Conservation (phyloP, 2,329 filamentous ascomycete genomes). For the Emmonsiellopsis sp. region DNA sequence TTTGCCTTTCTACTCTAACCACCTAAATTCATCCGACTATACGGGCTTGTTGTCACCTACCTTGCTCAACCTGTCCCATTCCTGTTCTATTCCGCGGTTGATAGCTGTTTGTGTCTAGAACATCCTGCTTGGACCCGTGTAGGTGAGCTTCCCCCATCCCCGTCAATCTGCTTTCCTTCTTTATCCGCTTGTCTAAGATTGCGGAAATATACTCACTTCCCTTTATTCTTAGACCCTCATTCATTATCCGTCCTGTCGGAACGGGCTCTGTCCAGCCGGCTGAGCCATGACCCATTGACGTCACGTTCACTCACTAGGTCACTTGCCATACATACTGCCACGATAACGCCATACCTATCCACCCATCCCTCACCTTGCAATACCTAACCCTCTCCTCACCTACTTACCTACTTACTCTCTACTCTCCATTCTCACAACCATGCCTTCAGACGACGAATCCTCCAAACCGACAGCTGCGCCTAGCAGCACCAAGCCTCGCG, state of each 20-base stretch:
- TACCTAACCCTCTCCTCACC: neutral
- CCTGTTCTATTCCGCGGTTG: neutral
- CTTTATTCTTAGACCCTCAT: neutral
- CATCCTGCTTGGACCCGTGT: neutral
- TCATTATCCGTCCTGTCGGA: neutral
- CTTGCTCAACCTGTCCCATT: neutral
- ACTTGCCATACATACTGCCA: neutral
- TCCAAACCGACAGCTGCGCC: neutral
- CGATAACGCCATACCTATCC: no score
- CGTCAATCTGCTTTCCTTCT: neutral
- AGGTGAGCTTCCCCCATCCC: neutral
- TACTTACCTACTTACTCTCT: neutral
- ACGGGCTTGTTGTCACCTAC: no score
- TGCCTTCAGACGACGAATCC: neutral
- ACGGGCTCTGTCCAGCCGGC: neutral
- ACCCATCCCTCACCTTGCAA: neutral
- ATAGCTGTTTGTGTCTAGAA: neutral
- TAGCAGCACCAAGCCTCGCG: neutral
- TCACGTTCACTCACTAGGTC: slow-evolving; percentile 1
- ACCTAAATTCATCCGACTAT: no score
- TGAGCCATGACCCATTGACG: neutral
- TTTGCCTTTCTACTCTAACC: no score
- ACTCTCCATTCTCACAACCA: neutral
- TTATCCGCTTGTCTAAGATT: neutral
- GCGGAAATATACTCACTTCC: neutral